A percentile compares a stretch with the other conserved stretches of the same genome.
phyloP scores from a whole-genome alignment of 305 asterid species.

The Plantago rigida region DNA sequence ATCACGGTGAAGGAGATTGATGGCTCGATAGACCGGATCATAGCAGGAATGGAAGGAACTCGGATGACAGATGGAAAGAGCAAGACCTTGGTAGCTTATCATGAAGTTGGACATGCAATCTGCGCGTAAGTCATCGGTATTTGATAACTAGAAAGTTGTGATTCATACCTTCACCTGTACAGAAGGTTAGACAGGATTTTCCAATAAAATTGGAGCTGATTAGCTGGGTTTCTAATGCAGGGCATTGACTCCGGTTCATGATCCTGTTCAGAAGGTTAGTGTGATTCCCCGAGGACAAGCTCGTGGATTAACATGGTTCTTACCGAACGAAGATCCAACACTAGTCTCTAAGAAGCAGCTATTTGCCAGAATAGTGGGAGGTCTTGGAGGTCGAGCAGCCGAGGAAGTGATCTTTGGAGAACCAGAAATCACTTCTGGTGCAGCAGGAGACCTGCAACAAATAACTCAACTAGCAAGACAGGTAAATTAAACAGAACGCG shows the following conservation, averaged over 20 bases:
- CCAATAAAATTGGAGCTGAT: slow-evolving; percentile 3
- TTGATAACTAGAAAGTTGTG: background rate
- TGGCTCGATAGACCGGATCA: slow-evolving; percentile 56
- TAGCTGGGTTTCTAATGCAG: slow-evolving; percentile 26
- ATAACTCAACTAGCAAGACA: slow-evolving; percentile 53
- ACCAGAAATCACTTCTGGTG: slow-evolving; percentile 65
- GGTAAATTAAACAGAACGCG: slow-evolving; percentile 20
- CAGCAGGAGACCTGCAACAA: slow-evolving; percentile 64
- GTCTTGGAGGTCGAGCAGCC: slow-evolving; percentile 66
- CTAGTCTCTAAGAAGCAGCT: slow-evolving; percentile 49
- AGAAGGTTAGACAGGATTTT: too few species aligned
- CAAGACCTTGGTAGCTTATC: slow-evolving; percentile 60
- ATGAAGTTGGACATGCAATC: slow-evolving; percentile 57
- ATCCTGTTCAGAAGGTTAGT: slow-evolving; percentile 61
- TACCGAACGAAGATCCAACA: slow-evolving; percentile 52
- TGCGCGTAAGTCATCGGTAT: slow-evolving; percentile 43
- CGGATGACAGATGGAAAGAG: slow-evolving; percentile 58
- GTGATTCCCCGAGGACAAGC: slow-evolving; percentile 74
- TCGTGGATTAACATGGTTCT: slow-evolving; percentile 60
- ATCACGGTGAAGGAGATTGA: slow-evolving; percentile 44
- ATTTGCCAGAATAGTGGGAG: slow-evolving; percentile 63
- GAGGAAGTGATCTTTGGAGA: slow-evolving; percentile 70
- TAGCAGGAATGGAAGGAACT: slow-evolving; percentile 78
- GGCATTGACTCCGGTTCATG: slow-evolving; percentile 56
- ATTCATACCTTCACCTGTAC: background rate